Evolutionary conservation across 2,329 filamentous ascomycete species (phyloP).

Genomic region (Alternaria rosae): DNA sequence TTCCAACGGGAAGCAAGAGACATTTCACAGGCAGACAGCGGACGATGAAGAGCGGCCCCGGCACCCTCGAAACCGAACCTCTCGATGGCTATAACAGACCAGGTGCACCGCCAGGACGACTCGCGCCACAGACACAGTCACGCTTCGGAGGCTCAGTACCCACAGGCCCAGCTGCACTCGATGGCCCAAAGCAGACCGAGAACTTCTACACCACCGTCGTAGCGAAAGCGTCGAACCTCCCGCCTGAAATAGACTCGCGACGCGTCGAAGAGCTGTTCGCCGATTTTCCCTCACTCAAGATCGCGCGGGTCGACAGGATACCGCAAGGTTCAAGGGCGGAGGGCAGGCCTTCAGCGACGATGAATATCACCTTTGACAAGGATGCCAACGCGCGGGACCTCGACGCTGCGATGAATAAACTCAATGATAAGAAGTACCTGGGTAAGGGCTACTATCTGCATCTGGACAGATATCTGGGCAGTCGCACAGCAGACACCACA

Average conservation of each 20-base stretch:
- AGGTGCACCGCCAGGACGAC: constrained; percentile 19
- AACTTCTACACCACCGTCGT: constrained; percentile 40
- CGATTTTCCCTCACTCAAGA: constrained; percentile 41
- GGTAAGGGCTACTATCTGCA: constrained; percentile 45
- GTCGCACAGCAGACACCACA: constrained; percentile 30
- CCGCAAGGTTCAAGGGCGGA: constrained; percentile 26
- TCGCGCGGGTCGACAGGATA: constrained; percentile 41
- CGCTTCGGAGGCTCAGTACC: constrained; percentile 23
- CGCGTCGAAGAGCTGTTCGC: constrained; percentile 41
- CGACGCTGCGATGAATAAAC: constrained; percentile 40
- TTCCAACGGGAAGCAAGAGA: constrained; percentile 39
- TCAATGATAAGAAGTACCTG: constrained; percentile 47
- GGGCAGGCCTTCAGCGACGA: constrained; percentile 34
- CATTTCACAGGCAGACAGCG: constrained; percentile 40
- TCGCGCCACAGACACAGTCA: constrained; percentile 21
- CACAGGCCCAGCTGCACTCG: constrained; percentile 23
- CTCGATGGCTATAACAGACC: constrained; percentile 29
- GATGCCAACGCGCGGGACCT: constrained; percentile 37
- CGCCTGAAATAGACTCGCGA: constrained; percentile 32
- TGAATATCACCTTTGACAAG: constrained; percentile 46
- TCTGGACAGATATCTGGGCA: constrained; percentile 42
- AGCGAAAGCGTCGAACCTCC: constrained; percentile 44
- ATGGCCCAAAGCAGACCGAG: constrained; percentile 27
- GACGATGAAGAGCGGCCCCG: constrained; percentile 44
- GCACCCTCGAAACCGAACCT: constrained; percentile 39